A percentile compares a stretch with the other conserved stretches of the same genome.
Evolutionary conservation across 306 rosid genomes (phyloP).

Genomic region (Cucurbita moschata): DNA sequence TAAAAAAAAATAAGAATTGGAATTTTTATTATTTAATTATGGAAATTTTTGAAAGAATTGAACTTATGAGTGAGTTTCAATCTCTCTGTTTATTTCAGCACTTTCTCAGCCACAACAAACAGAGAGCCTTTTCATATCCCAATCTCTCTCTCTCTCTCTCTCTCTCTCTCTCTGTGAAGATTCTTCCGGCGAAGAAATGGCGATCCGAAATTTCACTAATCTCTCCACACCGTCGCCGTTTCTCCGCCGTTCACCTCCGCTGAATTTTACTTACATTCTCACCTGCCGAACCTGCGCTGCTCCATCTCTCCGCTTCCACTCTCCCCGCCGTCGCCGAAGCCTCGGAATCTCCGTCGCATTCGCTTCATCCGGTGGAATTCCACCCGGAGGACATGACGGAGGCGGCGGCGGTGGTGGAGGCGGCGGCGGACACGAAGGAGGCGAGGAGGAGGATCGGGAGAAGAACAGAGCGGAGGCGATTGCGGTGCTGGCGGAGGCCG

Average conservation of each 20-base stretch:
- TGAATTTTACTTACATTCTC: neutral
- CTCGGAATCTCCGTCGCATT: constrained; percentile 8
- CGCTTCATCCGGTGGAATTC: constrained; percentile 9
- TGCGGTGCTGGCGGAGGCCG: constrained; percentile 41
- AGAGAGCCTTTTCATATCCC: neutral
- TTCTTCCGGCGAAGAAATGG: constrained; percentile 22
- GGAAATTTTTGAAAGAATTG: no score
- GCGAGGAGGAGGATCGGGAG: constrained; percentile 32
- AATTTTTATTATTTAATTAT: no score
- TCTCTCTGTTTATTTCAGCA: neutral
- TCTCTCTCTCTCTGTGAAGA: neutral
- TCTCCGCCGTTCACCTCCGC: constrained; percentile 7
- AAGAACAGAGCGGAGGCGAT: constrained; percentile 51
- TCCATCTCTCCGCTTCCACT: constrained; percentile 7
- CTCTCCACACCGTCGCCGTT: constrained; percentile 16
- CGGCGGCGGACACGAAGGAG: neutral
- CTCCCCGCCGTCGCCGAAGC: neutral
- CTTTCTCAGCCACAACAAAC: neutral
- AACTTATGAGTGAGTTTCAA: neutral
- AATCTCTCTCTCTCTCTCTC: neutral
- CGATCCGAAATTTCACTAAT: constrained; percentile 32
- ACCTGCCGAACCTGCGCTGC: neutral
- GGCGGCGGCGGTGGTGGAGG: neutral
- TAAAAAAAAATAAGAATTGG: no score
- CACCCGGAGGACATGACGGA: constrained; percentile 4